Conservation (phyloP, 1,139 yeast species). For the Suhomyces yuchorum region DNA sequence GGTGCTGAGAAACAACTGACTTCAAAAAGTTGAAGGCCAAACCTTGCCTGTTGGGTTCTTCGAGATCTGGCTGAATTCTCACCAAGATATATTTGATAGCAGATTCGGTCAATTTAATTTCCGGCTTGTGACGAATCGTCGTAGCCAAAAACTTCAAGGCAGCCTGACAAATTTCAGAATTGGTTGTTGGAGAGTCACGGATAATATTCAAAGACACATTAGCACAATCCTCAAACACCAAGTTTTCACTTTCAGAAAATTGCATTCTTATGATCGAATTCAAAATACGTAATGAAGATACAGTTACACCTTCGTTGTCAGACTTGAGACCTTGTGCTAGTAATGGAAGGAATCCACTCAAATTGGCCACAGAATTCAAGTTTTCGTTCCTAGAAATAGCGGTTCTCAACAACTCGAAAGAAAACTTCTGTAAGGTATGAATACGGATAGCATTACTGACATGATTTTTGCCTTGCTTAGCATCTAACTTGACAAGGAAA, state of each 20-base stretch:
- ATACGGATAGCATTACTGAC: slow-evolving; percentile 52
- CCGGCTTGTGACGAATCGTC: slow-evolving; percentile 68
- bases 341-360: slow-evolving; percentile 76
- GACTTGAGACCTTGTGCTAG: slow-evolving; percentile 61
- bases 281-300: slow-evolving; percentile 67
- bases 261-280: slow-evolving; percentile 62
- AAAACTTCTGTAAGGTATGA: slow-evolving; percentile 69
- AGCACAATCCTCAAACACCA: slow-evolving; percentile 58
- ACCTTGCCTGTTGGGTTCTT: slow-evolving; percentile 88
- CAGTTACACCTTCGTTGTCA: slow-evolving; percentile 73
- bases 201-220: slow-evolving; percentile 66
- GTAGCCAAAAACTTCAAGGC: slow-evolving; percentile 75
- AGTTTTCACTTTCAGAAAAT: slow-evolving; percentile 57
- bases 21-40: slow-evolving; percentile 82
- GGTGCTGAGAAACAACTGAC: slow-evolving; percentile 70
- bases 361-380: slow-evolving; percentile 59
- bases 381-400: slow-evolving; percentile 63
- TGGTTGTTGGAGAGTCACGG: slow-evolving; percentile 76
- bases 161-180: slow-evolving; percentile 80
- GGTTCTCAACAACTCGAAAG: slow-evolving; percentile 75
- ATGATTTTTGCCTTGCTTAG: slow-evolving; percentile 57
- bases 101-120: slow-evolving; percentile 65
- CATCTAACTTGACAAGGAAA: slow-evolving; percentile 66
- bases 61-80: slow-evolving; percentile 84
- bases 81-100: slow-evolving; percentile 76